Conservation (phyloP, 2,329 filamentous ascomycete species). For the Aspergillus clavatus region DNA sequence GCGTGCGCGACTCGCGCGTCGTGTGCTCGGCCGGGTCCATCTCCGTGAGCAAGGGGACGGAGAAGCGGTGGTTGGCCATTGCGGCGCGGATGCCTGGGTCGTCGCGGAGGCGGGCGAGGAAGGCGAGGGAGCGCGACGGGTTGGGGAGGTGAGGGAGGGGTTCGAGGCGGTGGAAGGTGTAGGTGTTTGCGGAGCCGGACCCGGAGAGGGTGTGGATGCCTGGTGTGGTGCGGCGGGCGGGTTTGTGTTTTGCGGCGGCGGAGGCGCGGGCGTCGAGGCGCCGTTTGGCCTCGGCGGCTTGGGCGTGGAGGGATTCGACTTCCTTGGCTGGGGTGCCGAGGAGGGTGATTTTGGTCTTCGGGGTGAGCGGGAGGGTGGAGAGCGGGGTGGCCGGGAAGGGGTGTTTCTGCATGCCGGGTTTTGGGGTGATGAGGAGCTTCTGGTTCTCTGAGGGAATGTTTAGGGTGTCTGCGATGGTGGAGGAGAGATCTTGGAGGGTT, state of each 20-base stretch:
- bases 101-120: constrained; percentile 69
- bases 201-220: constrained; percentile 28
- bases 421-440: constrained; percentile 45
- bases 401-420: constrained; percentile 43
- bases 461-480: constrained; percentile 29
- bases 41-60: constrained; percentile 81
- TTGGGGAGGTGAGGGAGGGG: constrained; percentile 74
- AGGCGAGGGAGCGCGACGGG: constrained; percentile 63
- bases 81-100: constrained; percentile 79
- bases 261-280: constrained; percentile 28
- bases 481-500: constrained; percentile 46
- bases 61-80: constrained; percentile 82
- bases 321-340: constrained; percentile 42
- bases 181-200: constrained; percentile 57
- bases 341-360: constrained; percentile 44
- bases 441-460: constrained; percentile 40
- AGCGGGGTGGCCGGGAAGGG: constrained; percentile 40
- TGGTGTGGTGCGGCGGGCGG: constrained; percentile 6
- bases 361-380: constrained; percentile 26
- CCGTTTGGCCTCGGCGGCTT: constrained; percentile 24
- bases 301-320: constrained; percentile 40
- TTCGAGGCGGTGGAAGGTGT: constrained; percentile 75
- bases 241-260: constrained; percentile 15
- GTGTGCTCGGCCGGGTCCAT: constrained; percentile 90
- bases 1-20: constrained; percentile 70